Evolutionary conservation across 352 stramenopile species (phyloP), one percentile per base, ranked within the genome.

Genomic region (Globisporangium irregulare): DNA sequence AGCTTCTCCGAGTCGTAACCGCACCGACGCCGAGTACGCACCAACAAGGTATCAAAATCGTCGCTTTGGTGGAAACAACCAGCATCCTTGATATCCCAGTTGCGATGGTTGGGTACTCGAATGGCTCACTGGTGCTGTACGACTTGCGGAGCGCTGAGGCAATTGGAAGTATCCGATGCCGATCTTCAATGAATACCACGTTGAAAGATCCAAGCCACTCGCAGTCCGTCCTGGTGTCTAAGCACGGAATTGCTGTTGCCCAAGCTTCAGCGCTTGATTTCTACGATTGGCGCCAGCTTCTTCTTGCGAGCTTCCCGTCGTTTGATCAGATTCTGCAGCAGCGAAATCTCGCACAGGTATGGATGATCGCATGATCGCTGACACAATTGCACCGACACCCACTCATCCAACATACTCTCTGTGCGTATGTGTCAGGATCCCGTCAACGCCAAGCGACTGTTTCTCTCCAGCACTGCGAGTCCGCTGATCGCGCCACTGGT

Each of bases 261-360:
- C 57, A 48, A 55, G 48, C 15, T 72, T 70, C 41, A 25, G 20
- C 59, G 14, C 27, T 81, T 15, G 67, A 68, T 4, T 20, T 80
- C 14, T 86, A 77, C 38, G 68, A 66, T 38, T 91, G 83, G 83
- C 59, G n/a, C 1, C 64, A 83, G 4, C 54, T 91, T 18, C 60
- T 91, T n/a, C 68, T 75, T 14, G 68, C 68, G 1, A 72, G 65
- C 3, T 80, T 77, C 15, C 78, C 77, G 9, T 67, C 69, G 10
- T 67, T 85, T 10, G 27, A 59, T 9, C 36, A 51, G 0, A 41
- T 72, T 4, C 60, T 84, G 1, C 51, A 76, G 22, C 64, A 79
- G 51, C 54, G 59, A 5, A 41, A 64, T 22, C 51, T 84, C 48
- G 68, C 70, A 15, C 43, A 59, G 59, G 69, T 79, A 62, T 14